A percentile compares a stretch with the other conserved stretches of the same genome.
phyloP scores from a whole-genome alignment of 2,329 filamentous ascomycete species.

The Penicillium frequentans region DNA sequence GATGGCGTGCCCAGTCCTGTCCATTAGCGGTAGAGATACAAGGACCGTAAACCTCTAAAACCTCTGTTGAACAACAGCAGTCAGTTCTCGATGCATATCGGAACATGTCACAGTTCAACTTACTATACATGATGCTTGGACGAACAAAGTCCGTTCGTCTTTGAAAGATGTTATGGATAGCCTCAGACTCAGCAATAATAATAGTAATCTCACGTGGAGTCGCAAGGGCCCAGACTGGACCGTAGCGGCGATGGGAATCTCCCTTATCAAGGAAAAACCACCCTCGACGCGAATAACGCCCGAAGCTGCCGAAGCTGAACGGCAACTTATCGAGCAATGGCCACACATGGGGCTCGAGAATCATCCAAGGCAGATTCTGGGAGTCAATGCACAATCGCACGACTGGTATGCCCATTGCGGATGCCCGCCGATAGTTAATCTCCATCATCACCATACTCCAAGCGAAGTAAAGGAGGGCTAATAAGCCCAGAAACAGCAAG shows the following conservation, averaged over 20 bases:
- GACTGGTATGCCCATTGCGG: not conserved
- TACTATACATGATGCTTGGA: not conserved
- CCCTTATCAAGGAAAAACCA: not conserved
- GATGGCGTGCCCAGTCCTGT: not conserved
- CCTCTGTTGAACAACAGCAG: not conserved
- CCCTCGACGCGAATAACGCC: not conserved
- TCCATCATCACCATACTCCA: constrained; percentile 1
- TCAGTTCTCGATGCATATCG: not conserved
- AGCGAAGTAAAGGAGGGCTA: not conserved
- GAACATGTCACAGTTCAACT: not conserved
- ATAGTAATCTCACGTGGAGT: not conserved
- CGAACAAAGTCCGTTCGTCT: not conserved
- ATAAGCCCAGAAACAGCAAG: not conserved
- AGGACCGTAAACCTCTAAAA: not conserved
- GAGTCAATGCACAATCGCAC: not conserved
- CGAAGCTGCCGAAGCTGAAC: not conserved
- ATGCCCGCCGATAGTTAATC: not conserved
- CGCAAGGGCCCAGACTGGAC: not conserved
- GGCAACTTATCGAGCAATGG: not conserved
- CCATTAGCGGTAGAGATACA: not conserved
- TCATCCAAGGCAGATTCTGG: not conserved
- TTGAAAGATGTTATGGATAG: not conserved
- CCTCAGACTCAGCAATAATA: not conserved
- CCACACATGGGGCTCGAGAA: not conserved
- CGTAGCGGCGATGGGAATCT: not conserved